Conservation (phyloP, 768 basidiomycete species). For the Psilocybe subaeruginosa region DNA sequence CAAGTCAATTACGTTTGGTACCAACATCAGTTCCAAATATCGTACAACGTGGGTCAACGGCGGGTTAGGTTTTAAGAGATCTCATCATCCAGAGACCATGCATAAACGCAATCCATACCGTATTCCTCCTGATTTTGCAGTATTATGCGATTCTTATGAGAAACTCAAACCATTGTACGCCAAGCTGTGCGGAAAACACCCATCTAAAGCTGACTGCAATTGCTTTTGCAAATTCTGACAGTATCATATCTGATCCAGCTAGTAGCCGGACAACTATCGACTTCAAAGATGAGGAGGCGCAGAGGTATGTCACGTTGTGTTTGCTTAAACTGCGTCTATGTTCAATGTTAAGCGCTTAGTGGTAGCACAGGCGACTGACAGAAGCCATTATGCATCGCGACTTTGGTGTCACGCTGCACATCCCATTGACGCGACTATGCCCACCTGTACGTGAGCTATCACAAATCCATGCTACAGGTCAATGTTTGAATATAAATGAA, state of each 20-base stretch:
- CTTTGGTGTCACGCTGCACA: conserved; percentile 61
- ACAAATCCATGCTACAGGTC: too few relatives aligned
- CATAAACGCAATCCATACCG: conserved; percentile 43
- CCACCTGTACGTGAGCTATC: conserved; percentile 69
- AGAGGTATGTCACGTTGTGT: conserved; percentile 49
- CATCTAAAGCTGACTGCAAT: too few relatives aligned
- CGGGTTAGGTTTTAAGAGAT: too few relatives aligned
- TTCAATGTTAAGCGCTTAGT: too few relatives aligned
- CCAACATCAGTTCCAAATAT: too few relatives aligned
- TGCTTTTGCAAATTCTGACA: too few relatives aligned
- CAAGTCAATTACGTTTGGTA: too few relatives aligned
- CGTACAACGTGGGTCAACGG: too few relatives aligned
- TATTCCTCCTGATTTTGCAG: conserved; percentile 53
- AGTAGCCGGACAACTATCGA: conserved; percentile 55
- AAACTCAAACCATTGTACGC: conserved; percentile 57
- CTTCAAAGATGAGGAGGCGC: conserved; percentile 72
- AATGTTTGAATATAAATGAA: conserved; percentile 23
- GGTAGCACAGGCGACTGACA: conserved; percentile 66
- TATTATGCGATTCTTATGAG: conserved; percentile 58
- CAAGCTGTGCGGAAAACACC: too few relatives aligned
- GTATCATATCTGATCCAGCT: conserved; percentile 21
- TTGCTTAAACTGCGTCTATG: background rate
- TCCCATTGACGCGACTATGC: conserved; percentile 79
- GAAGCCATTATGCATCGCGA: conserved; percentile 77
- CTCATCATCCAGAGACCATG: conserved; percentile 26